Evolutionary conservation across 495 filamentous ascomycete genomes (phyloP).

Genomic region (Lichina pygmaea): DNA sequence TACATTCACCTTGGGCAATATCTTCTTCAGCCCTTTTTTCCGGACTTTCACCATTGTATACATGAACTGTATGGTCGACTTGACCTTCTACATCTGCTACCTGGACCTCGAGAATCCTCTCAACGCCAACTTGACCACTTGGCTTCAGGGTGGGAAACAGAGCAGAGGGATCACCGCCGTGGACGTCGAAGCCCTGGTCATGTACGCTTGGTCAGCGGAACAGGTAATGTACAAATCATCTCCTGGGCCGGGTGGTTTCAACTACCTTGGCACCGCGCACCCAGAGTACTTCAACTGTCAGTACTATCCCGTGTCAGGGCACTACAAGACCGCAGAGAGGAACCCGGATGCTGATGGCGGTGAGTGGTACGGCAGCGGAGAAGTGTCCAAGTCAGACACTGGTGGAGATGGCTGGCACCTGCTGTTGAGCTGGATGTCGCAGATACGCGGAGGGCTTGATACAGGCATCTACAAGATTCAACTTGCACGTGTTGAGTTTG

Average conservation of each 20-base stretch:
- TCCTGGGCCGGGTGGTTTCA: constrained; percentile 9
- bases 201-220: constrained; percentile 9
- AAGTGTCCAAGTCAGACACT: not conserved
- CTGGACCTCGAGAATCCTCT: constrained; percentile 7
- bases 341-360: not conserved
- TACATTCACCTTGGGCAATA: constrained; percentile 9
- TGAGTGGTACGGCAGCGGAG: not conserved
- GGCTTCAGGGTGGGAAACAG: constrained; percentile 6
- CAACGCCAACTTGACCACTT: constrained; percentile 1
- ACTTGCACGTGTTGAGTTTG: not conserved
- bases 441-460: not conserved
- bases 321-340: not conserved
- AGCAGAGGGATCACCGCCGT: constrained; percentile 8
- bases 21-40: constrained; percentile 13
- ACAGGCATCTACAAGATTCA: not conserved
- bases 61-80: constrained; percentile 11
- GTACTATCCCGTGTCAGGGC: not conserved
- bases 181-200: constrained; percentile 9
- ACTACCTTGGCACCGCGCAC: constrained; percentile 7
- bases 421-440: not conserved
- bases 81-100: constrained; percentile 10
- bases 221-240: constrained; percentile 9
- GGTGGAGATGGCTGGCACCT: not conserved
- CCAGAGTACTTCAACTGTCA: not conserved
- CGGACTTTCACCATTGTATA: constrained; percentile 11